Base-by-base conservation (phyloP, 1,284 basidiomycete genomes). In the Naganishia albida region DNA sequence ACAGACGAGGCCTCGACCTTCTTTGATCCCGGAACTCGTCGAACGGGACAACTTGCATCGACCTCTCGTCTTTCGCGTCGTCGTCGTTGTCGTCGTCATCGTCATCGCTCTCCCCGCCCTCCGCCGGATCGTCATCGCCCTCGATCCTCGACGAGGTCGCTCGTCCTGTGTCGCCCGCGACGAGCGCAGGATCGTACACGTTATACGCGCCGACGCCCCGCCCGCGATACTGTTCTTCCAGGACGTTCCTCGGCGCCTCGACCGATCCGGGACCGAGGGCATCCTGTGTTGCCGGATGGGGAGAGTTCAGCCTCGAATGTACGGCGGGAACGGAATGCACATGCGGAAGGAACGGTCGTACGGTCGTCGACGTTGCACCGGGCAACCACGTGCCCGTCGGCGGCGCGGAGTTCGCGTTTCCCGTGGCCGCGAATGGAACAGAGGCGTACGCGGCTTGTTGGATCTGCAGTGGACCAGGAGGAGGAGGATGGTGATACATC, bases 391-490 rank as follows among this genome's bases (percentile, higher is more conserved):
- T 4, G 15, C 30, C 34, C 16, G n/a, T 26, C 28, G 20, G 34
- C 15, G 44, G n/a, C 7, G 30, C 20, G 15, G 38, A 39, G 8
- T 16, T 50, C 18, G 57, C 30, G 1, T 48, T 34, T 3, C 38
- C 10, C 12, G 30, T 38, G 15, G 56, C 25, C n/a, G n/a, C 28
- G n/a, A 25, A 34, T 60, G 57, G 38, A 20, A 23, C 8, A 20
- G 57, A 26, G 1, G 15, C 1, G 28, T 53, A 50, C 12, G 20
- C 20, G 20, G 57, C 39, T 26, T 60, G 57, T 34, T 60, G 57
- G 23, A 50, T 15, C 38, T 60, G 57, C 3, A 60, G 26, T 1
- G 57, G 57, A 60, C 57, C 57, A 18, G 46, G 16, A 1, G 46
- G 13, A 13, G 13, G 16, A 1, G 46, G 13, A 13, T 15, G 46